A percentile compares a stretch with the other conserved stretches of the same genome.
Evolutionary conservation across 179 eudicot genomes (phyloP).

Genomic region (Gypsophila paniculata): DNA sequence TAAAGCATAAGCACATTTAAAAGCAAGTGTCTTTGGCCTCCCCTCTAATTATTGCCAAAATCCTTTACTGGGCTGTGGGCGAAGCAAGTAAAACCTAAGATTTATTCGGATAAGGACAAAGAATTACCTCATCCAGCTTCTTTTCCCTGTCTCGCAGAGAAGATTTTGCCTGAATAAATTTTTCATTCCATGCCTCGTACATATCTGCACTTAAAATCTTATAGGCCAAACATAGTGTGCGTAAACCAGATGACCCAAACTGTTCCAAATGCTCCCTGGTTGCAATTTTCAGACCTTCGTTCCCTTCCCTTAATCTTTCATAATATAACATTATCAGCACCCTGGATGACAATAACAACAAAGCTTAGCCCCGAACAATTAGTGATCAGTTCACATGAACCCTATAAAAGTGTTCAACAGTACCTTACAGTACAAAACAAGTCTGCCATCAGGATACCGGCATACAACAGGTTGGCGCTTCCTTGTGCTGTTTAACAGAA

Average conservation of each 20-base stretch:
- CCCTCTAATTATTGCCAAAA: background rate
- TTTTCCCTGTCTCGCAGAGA: conserved; percentile 86
- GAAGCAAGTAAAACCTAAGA: background rate
- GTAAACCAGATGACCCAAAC: conserved; percentile 91
- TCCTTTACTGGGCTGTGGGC: background rate
- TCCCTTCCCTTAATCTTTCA: conserved; percentile 69
- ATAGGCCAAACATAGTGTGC: conserved; percentile 91
- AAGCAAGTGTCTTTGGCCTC: no score
- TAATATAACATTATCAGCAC: conserved; percentile 92
- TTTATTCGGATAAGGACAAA: background rate
- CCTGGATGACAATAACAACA: conserved; percentile 41
- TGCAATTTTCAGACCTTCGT: conserved; percentile 52
- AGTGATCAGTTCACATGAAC: background rate
- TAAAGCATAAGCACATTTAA: background rate
- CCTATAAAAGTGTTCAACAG: conserved; percentile 8
- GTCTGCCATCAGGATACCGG: conserved; percentile 85
- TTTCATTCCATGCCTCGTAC: conserved; percentile 90
- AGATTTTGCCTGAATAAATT: conserved; percentile 90
- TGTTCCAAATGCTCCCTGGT: conserved; percentile 86
- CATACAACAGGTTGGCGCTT: conserved; percentile 98
- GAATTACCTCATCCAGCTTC: conserved; percentile 83
- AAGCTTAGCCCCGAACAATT: background rate
- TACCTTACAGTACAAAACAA: conserved; percentile 95
- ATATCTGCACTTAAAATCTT: conserved; percentile 52
- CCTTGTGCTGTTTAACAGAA: conserved; percentile 56